Base-by-base conservation (phyloP, 164 flowering plant species). In the Umbellularia californica region DNA sequence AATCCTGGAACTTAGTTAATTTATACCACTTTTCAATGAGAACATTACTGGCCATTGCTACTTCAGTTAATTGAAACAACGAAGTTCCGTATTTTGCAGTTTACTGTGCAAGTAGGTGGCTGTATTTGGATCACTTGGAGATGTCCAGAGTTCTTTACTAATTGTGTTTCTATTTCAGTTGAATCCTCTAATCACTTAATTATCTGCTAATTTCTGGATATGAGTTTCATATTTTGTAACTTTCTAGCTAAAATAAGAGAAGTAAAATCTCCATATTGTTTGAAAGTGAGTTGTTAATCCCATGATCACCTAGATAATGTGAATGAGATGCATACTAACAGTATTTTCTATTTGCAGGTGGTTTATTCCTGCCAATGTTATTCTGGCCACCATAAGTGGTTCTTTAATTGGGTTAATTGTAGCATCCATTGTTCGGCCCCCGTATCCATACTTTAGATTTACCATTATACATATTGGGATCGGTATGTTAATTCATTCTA, bases 401-500 rank as follows among this genome's bases (percentile, higher is more conserved):
- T 93, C 99, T 14, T 69, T 93, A 24, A 93, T 95, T 50, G 99
- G 99, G 63, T 85, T 92, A 23, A 51, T 82, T 78, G 88, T 90
- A 74, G 98, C 98, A 50, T 72, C 81, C 51, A 73, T 95, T 27
- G 78, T 88, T 71, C 89, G 86, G 28, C 99, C 99, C 3, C 99
- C 98, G 1, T 92, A 92, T 79, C 99, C 99, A 0, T 95, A 75
- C 82, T 95, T 92, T 87, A 95, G 89, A 86, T 95, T 95, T 68
- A 90, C 98, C 24, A 87, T 95, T 33, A 69, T 93, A 72, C 97
- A 95, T 10, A 90, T 95, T 78, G 99, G 97, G 82, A 90, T 92
- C 50, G 98, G 99, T 95, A 30, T 14, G 69, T 67, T 17, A 67
- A 28, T 67, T 67, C 69, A 67, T 67, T 67, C 47, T 28, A 30